Conservation (phyloP, 371 early-diverging fungal species). For the Mortierella sp. region DNA sequence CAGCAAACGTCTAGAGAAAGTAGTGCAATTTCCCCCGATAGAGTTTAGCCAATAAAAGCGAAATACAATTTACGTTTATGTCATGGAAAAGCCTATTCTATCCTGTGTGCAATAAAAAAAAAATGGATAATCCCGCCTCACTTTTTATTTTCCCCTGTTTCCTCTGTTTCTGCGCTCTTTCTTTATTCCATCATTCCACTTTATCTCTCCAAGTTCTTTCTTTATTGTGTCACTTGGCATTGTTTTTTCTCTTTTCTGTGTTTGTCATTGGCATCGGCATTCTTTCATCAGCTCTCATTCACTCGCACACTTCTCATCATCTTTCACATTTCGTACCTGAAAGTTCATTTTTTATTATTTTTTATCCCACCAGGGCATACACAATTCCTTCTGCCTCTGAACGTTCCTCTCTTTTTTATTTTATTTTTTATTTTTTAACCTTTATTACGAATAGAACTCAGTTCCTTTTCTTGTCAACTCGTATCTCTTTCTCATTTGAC, state of each 20-base stretch:
- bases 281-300: background rate
- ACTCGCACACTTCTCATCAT: background rate
- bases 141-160: background rate
- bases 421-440: too few species aligned
- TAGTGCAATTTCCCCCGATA: background rate
- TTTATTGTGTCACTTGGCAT: background rate
- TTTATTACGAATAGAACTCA: too few species aligned
- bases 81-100: background rate
- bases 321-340: background rate
- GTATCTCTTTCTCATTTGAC: too few species aligned
- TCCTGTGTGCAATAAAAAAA: background rate
- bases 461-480: too few species aligned
- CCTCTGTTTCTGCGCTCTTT: background rate
- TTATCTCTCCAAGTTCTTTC: background rate
- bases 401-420: background rate
- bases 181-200: conserved; percentile 4
- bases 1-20: background rate
- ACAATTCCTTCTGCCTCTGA: background rate
- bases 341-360: background rate
- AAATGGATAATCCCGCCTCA: background rate
- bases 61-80: background rate
- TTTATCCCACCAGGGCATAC: background rate
- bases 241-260: background rate
- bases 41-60: background rate
- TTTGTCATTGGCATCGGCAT: background rate